Base-by-base conservation (phyloP, 371 early-diverging fungal genomes). In the Mucor circinelloides region DNA sequence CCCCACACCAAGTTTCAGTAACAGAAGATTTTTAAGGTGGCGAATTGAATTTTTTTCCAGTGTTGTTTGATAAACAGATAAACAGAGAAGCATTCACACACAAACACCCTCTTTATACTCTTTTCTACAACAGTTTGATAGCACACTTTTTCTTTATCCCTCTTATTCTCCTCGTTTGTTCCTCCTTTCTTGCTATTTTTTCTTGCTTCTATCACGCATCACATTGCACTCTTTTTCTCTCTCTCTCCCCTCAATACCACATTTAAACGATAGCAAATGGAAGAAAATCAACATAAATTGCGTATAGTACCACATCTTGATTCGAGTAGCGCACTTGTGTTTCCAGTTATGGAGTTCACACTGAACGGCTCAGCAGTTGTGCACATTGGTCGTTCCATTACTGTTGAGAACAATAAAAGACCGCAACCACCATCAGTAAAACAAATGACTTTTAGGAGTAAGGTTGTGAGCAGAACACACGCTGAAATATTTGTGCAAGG, bases 401-500 rank as follows among this genome's bases (percentile, higher is more conserved):
- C 90, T 2, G 91, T 91, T 64, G 31, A 55, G 5, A 27, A 23
- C 28, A 55, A 55, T 19, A 27, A 55, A n/a, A 89, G 86, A 70
- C 84, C 85, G n/a, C 58, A 60, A 17, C 42, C 72, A 17, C 42
- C 72, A n/a, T 82, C 85, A 50, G 87, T 82, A 70, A 76, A 48
- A 6, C 61, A 89, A 46, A 89, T 92, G 58, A 85, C 89, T 27
- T 93, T 93, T 78, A 86, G 88, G 64, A 83, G 83, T 70, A 93
- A 93, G 56, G 94, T 93, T 31, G 93, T 93, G 17, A 84, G 84
- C 52, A 77, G 94, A 34, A 81, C 79, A 50, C 94, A 93, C 71
- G 93, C 93, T 4, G 93, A 93, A 68, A 75, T 93, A 31, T 92
- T 89, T 90, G 75, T 87, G 15, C 78, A 70, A 19, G 25, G 92